phyloP scores from a whole-genome alignment of 2,329 filamentous ascomycete species.

The Diaporthe amygdali region DNA sequence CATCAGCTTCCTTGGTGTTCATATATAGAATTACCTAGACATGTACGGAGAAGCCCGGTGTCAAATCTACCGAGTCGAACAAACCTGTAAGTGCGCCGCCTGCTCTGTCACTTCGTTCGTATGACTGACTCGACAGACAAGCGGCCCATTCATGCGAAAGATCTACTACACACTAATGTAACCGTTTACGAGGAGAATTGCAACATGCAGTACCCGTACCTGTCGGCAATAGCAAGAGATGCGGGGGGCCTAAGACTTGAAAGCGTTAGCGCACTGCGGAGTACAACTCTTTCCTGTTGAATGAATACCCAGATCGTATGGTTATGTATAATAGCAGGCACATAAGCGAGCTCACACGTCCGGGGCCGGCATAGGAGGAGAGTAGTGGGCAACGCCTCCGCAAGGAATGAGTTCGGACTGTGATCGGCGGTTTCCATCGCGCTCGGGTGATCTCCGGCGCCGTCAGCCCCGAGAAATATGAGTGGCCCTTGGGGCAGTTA shows the following conservation, averaged over 20 bases:
- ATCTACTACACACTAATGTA: background rate
- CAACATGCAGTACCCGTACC: background rate
- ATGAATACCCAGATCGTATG: background rate
- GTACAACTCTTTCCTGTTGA: background rate
- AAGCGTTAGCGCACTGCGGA: background rate
- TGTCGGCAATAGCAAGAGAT: background rate
- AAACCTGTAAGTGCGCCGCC: background rate
- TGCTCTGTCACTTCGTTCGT: background rate
- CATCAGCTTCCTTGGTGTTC: background rate
- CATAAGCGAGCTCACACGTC: background rate
- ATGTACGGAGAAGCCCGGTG: no score
- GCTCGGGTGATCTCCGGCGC: no score
- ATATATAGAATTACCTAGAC: background rate
- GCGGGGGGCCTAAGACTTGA: background rate
- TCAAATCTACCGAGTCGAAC: background rate
- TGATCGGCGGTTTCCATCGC: no score
- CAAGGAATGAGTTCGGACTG: no score
- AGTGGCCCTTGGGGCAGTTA: no score
- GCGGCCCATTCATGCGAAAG: background rate
- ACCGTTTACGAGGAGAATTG: background rate
- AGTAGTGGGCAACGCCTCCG: no score
- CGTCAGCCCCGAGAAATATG: no score
- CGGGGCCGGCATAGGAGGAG: background rate
- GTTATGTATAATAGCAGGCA: no score
- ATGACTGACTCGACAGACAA: no score